Evolutionary conservation across 129 eudicot species (phyloP), one percentile per base, ranked within the genome.

Genomic region (Artemisia tridentata): DNA sequence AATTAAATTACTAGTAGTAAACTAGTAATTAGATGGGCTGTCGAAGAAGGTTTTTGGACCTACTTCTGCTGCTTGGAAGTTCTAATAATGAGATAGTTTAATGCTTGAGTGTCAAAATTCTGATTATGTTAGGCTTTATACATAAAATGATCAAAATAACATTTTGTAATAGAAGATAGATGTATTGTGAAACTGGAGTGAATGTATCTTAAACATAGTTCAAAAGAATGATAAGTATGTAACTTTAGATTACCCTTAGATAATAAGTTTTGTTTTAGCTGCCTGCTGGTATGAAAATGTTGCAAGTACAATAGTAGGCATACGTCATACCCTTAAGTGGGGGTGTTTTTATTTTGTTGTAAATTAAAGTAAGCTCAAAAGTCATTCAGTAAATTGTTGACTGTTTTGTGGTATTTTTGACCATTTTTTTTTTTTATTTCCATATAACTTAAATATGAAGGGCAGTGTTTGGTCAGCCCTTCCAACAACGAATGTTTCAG

Each of bases 391-490:
- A n/a, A 5, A 10, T 5, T 27, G 45, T 5, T 27, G 45, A 23
- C n/a, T 4, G 11, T 23, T 9, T 7, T 61, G 58, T 53, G 62
- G 4, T 52, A 29, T 45, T 64, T 78, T 81, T 86, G 71, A 84
- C 82, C 84, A n/a, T n/a, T n/a, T 20, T 7, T 7, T 76, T 64
- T 73, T 51, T 62, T 80, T 73, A 68, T 34, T 31, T 67, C 69
- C 75, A 48, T 71, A 72, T 78, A 55, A 80, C 78, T 79, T 84
- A 59, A 72, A 75, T 84, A 75, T 93, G 88, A 93, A 93, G 93
- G 96, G 95, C 99, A 95, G 99, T 95, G 99, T 90, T 69, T 88
- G 91, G 99, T 90, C 99, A 57, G 85, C 97, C 25, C 89, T 95
- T 88, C 97, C 96, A 71, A 85, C 96, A 73, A 72, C 80, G 38